Evolutionary conservation across 2,329 filamentous ascomycete genomes (phyloP).

Genomic region (Alternaria brassicae): DNA sequence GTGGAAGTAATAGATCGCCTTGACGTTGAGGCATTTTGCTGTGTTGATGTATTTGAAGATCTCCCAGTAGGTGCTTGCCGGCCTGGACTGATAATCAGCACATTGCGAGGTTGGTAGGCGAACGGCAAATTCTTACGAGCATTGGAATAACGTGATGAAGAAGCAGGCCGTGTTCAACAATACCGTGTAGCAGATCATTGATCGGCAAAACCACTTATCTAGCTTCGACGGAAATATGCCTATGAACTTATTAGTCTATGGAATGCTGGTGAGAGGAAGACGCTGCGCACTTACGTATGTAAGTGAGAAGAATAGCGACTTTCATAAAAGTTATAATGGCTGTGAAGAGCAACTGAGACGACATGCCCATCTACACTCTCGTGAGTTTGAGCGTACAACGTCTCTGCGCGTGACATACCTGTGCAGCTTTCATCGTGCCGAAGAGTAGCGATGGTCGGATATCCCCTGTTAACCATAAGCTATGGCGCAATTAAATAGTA

Average conservation of each 20-base stretch:
- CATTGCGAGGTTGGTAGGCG: not conserved
- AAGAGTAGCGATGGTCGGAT: constrained; percentile 23
- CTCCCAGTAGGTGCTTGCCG: constrained; percentile 34
- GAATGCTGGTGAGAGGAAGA: fast-evolving
- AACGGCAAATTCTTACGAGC: constrained; percentile 27
- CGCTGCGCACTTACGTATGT: constrained; percentile 19
- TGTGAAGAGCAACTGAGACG: constrained; percentile 34
- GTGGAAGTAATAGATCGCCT: constrained; percentile 35
- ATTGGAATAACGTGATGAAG: constrained; percentile 39
- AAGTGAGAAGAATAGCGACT: constrained; percentile 33
- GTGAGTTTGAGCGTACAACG: not conserved
- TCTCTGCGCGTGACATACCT: constrained; percentile 16
- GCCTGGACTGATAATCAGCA: constrained; percentile 14
- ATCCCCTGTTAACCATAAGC: constrained; percentile 27
- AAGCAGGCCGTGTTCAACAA: constrained; percentile 29
- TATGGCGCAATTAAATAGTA: not conserved
- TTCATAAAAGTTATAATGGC: constrained; percentile 37
- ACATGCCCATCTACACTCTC: constrained; percentile 29
- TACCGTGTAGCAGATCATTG: constrained; percentile 33
- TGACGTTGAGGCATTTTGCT: constrained; percentile 34
- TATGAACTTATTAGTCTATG: not conserved
- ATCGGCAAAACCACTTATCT: constrained; percentile 40
- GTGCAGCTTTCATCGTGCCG: constrained; percentile 26
- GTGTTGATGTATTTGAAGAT: constrained; percentile 31
- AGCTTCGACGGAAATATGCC: constrained; percentile 37